Percentiles rank a stretch among this genome's conserved stretches.
These are phyloP conservation scores for Herpetospermum pedunculosum DNA, from an alignment of 306 rosid genomes.

Conservation along the genomic window DNA sequence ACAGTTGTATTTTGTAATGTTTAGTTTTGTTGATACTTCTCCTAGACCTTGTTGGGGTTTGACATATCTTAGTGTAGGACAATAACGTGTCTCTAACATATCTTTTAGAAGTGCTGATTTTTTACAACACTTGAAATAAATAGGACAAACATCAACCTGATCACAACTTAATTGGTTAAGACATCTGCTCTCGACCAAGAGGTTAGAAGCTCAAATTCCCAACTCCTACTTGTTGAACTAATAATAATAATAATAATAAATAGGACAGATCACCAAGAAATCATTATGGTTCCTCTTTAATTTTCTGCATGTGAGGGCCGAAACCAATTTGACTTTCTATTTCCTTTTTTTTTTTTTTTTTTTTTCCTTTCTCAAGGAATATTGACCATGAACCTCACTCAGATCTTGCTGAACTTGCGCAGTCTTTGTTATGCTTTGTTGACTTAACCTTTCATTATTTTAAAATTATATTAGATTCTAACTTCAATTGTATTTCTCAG, in stretches of 20 bases:
- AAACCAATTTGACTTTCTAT: not conserved
- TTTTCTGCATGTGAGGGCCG: not conserved
- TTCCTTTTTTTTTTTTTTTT: too few species aligned
- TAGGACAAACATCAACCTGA: too few species aligned
- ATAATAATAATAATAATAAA: too few species aligned
- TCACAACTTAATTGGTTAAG: too few species aligned
- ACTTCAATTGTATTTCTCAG: constrained; percentile 17
- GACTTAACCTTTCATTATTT: not conserved
- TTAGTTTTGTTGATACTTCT: not conserved
- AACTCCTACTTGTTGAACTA: too few species aligned
- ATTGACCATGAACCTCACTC: not conserved
- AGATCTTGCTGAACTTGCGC: not conserved
- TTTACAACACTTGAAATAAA: not conserved
- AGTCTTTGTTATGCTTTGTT: not conserved
- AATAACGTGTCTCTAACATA: not conserved
- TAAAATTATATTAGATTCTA: not conserved
- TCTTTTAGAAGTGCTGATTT: not conserved
- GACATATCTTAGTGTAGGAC: not conserved
- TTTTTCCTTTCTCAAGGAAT: not conserved
- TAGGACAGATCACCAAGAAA: not conserved
- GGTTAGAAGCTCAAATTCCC: too few species aligned
- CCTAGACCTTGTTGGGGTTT: not conserved
- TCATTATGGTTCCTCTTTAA: not conserved
- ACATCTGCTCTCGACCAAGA: too few species aligned
- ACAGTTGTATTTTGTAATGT: not conserved